Percentiles rank a stretch among this genome's conserved stretches.
Evolutionary conservation across 2,329 filamentous ascomycete genomes (phyloP).

Genomic region (Colletotrichum orbiculare): DNA sequence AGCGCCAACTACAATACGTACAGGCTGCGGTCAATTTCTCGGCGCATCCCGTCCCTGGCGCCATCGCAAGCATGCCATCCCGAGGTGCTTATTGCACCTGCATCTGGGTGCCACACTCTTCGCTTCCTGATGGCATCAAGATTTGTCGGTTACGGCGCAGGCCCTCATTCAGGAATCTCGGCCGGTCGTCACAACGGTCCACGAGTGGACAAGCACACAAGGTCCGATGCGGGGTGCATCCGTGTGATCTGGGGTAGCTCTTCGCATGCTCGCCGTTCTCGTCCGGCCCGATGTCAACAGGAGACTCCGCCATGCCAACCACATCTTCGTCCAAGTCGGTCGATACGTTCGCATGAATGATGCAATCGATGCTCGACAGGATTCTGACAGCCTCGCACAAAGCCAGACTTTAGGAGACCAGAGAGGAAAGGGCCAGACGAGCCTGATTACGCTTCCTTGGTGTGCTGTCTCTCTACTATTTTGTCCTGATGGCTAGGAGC

Average conservation of each 20-base stretch:
- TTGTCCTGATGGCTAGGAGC: no score
- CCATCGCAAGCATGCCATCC: conserved; percentile 11
- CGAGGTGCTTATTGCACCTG: conserved; percentile 22
- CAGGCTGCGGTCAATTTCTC: conserved; percentile 23
- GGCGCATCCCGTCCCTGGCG: conserved; percentile 29
- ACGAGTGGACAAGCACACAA: conserved; percentile 21
- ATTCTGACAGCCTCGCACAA: no score
- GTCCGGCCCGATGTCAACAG: conserved; percentile 36
- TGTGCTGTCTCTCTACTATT: no score
- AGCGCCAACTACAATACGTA: no score
- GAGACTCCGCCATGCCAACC: conserved; percentile 34
- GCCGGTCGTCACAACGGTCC: conserved; percentile 20
- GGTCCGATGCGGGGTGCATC: conserved; percentile 33
- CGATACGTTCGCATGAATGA: conserved; percentile 21
- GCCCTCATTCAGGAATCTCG: conserved; percentile 27
- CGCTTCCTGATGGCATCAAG: conserved; percentile 16
- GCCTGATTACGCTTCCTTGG: no score
- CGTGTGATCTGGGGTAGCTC: conserved; percentile 35
- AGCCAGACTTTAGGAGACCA: no score
- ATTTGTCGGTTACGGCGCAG: conserved; percentile 34
- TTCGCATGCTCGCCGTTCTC: conserved; percentile 19
- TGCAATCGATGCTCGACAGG: no score
- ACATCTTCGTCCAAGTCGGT: conserved; percentile 11
- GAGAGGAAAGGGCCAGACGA: no score
- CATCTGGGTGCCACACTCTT: conserved; percentile 24